Percentiles rank a stretch among this genome's conserved stretches.
Conservation (phyloP, 2,329 filamentous ascomycete species). For the Neonectria magnoliae region DNA sequence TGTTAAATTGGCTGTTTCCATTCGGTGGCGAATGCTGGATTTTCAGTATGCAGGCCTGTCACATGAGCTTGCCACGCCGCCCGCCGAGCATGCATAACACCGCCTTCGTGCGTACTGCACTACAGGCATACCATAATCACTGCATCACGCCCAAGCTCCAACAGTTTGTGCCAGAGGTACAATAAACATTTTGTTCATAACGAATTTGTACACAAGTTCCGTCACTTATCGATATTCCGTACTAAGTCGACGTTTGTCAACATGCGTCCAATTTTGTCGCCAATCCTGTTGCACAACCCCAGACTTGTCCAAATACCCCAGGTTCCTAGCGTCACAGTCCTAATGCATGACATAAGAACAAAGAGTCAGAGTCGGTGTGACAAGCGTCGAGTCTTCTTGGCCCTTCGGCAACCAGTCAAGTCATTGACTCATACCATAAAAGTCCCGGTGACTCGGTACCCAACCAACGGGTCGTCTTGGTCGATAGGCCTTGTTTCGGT, state of each 20-base stretch:
- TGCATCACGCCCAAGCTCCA: neutral
- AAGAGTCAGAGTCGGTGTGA: neutral
- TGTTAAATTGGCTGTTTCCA: neutral
- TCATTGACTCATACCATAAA: slow-evolving; percentile 2
- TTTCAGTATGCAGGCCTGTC: slow-evolving; percentile 9
- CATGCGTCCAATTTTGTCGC: neutral
- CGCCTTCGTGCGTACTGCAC: neutral
- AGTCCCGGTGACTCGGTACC: neutral
- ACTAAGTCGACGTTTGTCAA: neutral
- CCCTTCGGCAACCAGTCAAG: slow-evolving; percentile 1
- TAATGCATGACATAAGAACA: slow-evolving; percentile 16
- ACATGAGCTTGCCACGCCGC: slow-evolving; percentile 29
- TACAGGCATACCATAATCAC: neutral
- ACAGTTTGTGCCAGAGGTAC: neutral
- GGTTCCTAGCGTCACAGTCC: slow-evolving; percentile 11
- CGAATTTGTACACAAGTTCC: neutral
- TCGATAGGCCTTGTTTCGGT: neutral
- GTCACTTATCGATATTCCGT: neutral
- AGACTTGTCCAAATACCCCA: slow-evolving; percentile 8
- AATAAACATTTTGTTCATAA: neutral
- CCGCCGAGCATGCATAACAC: neutral
- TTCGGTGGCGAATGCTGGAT: neutral
- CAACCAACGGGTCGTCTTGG: neutral
- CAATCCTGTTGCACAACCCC: slow-evolving; percentile 5
- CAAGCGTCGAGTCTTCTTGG: neutral